phyloP scores from a whole-genome alignment of 164 flowering plant genomes.

The Tetracentron sinense region DNA sequence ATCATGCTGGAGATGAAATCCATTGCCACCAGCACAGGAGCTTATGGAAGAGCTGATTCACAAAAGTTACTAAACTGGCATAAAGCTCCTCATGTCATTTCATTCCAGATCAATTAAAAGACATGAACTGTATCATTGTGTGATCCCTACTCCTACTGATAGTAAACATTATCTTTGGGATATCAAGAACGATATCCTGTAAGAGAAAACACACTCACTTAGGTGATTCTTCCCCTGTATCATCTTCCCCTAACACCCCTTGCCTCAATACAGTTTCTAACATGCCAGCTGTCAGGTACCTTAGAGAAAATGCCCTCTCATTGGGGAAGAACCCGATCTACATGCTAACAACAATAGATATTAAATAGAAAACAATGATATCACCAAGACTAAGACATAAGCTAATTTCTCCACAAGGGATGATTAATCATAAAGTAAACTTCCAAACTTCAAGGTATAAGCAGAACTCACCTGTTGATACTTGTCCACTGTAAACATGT shows the following conservation, averaged over 20 bases:
- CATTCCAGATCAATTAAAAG: background rate
- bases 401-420: no score
- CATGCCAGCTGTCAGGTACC: slow-evolving; percentile 98
- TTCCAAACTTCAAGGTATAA: slow-evolving; percentile 1
- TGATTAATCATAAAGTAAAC: background rate
- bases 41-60: background rate
- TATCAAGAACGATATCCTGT: background rate
- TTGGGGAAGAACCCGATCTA: slow-evolving; percentile 87
- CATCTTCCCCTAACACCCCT: slow-evolving; percentile 97
- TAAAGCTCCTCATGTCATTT: background rate
- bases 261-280: slow-evolving; percentile 74
- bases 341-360: slow-evolving; percentile 45
- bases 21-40: background rate
- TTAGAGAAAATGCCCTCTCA: slow-evolving; percentile 78
- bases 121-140: background rate
- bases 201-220: slow-evolving; percentile 40
- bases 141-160: background rate
- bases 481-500: slow-evolving; percentile 93
- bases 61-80: background rate
- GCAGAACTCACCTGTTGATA: slow-evolving; percentile 79
- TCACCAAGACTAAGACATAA: slow-evolving; percentile 2
- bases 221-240: slow-evolving; percentile 92
- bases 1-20: background rate
- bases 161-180: background rate
- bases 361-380: slow-evolving; percentile 24